Evolutionary conservation across 768 basidiomycete genomes (phyloP).

Genomic region (Termitomyces sp.): DNA sequence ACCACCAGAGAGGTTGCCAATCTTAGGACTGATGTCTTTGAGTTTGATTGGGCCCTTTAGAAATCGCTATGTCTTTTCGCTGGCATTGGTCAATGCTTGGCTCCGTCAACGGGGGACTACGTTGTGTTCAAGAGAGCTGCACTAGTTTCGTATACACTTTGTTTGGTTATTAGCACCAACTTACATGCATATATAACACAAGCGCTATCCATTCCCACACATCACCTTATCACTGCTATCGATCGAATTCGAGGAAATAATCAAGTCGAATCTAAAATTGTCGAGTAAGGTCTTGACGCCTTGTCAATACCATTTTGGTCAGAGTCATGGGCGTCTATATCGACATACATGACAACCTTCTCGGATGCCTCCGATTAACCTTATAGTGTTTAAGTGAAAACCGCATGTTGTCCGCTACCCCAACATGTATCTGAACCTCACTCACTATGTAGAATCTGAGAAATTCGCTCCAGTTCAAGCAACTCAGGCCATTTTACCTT

Average conservation of each 20-base stretch:
- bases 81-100: too few species aligned
- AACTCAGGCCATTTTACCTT: neutral
- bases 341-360: neutral
- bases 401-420: neutral
- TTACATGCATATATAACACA: too few species aligned
- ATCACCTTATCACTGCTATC: slow-evolving; percentile 61
- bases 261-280: slow-evolving; percentile 78
- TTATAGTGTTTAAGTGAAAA: neutral
- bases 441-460: neutral
- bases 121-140: neutral
- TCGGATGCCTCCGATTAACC: neutral
- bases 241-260: slow-evolving; percentile 79
- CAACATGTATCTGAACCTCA: neutral
- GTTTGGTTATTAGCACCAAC: neutral
- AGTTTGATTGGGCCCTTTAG: too few species aligned
- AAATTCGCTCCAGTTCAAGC: neutral
- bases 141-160: too few species aligned
- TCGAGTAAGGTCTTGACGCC: slow-evolving; percentile 92
- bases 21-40: neutral
- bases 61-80: too few species aligned
- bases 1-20: neutral
- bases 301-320: slow-evolving; percentile 32
- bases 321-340: too few species aligned
- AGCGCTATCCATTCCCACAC: too few species aligned
- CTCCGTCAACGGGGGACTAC: neutral